phyloP scores from a whole-genome alignment of 441 rosid species.

The Raphanus hybrid region DNA sequence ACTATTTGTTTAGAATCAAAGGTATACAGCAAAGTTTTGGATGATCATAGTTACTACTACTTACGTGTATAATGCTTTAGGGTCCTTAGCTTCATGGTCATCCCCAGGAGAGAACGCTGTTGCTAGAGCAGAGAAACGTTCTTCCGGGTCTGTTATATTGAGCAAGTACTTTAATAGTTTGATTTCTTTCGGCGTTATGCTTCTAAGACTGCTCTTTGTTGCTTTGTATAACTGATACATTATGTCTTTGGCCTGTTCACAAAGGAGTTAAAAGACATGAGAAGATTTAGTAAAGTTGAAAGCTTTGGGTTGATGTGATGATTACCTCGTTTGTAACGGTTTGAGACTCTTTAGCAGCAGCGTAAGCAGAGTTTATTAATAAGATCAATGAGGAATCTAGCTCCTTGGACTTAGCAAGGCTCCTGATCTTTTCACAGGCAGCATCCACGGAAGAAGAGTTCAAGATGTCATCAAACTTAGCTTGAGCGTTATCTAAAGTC shows the following conservation, averaged over 20 bases:
- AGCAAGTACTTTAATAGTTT: conserved; percentile 81
- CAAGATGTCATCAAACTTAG: conserved; percentile 85
- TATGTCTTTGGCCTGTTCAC: conserved; percentile 78
- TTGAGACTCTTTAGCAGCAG: conserved; percentile 83
- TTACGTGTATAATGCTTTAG: conserved; percentile 82
- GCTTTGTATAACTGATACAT: conserved; percentile 80
- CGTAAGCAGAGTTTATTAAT: conserved; percentile 82
- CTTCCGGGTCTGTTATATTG: conserved; percentile 90
- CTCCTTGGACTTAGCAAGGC: conserved; percentile 84
- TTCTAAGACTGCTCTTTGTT: conserved; percentile 79
- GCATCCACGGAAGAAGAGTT: conserved; percentile 76
- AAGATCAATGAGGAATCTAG: conserved; percentile 90
- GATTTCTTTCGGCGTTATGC: conserved; percentile 88
- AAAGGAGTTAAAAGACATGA: not conserved
- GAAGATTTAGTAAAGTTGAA: not conserved
- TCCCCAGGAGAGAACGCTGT: conserved; percentile 80
- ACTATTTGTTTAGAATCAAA: conserved; percentile 6
- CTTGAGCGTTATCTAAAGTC: conserved; percentile 77
- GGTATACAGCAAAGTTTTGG: conserved; percentile 15
- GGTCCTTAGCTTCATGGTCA: conserved; percentile 75
- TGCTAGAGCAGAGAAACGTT: conserved; percentile 90
- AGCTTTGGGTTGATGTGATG: not conserved
- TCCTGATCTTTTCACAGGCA: conserved; percentile 89
- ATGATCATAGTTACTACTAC: conserved; percentile 27
- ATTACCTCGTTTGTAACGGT: conserved; percentile 77